A percentile compares a stretch with the other conserved stretches of the same genome.
Evolutionary conservation across 2,329 filamentous ascomycete species (phyloP).

Genomic region (Curvularia verruculosa): DNA sequence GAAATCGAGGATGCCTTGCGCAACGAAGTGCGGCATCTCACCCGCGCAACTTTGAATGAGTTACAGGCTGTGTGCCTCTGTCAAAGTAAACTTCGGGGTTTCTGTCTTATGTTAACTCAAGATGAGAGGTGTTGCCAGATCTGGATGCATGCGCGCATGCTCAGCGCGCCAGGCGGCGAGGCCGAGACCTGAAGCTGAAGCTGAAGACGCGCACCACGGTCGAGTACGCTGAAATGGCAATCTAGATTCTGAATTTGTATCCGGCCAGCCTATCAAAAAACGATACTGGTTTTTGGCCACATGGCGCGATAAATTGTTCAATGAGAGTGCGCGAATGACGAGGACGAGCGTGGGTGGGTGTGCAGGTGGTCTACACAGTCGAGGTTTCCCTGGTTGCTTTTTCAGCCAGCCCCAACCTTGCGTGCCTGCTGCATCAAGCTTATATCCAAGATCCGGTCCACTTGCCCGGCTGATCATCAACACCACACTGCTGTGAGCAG

Average conservation of each 20-base stretch:
- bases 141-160: background rate
- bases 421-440: background rate
- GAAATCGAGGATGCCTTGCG: background rate
- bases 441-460: background rate
- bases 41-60: background rate
- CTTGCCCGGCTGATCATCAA: background rate
- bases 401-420: constrained; percentile 2
- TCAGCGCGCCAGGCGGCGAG: background rate
- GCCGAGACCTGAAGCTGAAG: background rate
- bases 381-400: background rate
- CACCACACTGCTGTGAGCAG: background rate
- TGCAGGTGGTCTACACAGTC: background rate
- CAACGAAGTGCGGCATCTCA: background rate
- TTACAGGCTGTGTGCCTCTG: background rate
- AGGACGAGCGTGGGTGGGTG: background rate
- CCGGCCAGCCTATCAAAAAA: constrained; percentile 1
- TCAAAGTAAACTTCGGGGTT: background rate
- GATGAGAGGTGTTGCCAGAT: background rate
- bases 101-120: no score
- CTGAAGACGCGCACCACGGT: background rate
- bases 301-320: background rate
- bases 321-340: background rate
- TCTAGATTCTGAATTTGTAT: background rate
- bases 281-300: background rate
- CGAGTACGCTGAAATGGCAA: background rate